Conservation (phyloP, 1,139 yeast species). For the Hyphopichia khmerensis region DNA sequence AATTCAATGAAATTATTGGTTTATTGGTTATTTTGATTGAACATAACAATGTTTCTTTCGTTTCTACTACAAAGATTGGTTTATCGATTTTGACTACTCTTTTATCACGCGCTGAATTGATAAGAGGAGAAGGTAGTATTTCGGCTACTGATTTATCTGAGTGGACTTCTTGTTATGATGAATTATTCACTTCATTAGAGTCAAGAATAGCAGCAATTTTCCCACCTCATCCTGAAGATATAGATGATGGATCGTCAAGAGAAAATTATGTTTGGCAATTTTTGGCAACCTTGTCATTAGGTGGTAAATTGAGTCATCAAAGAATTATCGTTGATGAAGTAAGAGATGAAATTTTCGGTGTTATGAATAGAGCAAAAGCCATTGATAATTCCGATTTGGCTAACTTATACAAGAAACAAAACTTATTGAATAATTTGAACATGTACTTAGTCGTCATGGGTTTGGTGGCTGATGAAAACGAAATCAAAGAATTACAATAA, state of each 20-base stretch:
- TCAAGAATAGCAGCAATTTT: constrained; percentile 76
- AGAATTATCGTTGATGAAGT: constrained; percentile 93
- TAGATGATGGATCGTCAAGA: constrained; percentile 64
- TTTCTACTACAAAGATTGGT: constrained; percentile 83
- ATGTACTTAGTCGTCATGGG: constrained; percentile 97
- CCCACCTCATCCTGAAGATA: constrained; percentile 64
- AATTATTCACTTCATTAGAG: constrained; percentile 75
- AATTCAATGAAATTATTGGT: constrained; percentile 80
- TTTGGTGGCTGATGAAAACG: constrained; percentile 76
- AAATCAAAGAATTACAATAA: constrained; percentile 49
- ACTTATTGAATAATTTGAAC: constrained; percentile 78
- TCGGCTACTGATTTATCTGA: constrained; percentile 60
- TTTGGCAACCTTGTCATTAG: constrained; percentile 88
- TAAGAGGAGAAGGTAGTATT: constrained; percentile 74
- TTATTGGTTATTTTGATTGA: constrained; percentile 71
- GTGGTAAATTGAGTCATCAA: constrained; percentile 92
- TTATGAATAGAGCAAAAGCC: constrained; percentile 79
- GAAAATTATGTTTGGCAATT: constrained; percentile 91
- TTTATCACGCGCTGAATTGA: constrained; percentile 88
- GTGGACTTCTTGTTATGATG: constrained; percentile 85
- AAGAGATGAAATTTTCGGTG: constrained; percentile 89
- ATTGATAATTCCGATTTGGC: constrained; percentile 54
- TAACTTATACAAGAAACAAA: constrained; percentile 56
- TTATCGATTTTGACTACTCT: constrained; percentile 83
- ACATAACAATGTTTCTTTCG: constrained; percentile 69